These are phyloP conservation scores for Akanthomyces lecanii DNA, from an alignment of 2,329 filamentous ascomycete genomes.

Conservation along the genomic window DNA sequence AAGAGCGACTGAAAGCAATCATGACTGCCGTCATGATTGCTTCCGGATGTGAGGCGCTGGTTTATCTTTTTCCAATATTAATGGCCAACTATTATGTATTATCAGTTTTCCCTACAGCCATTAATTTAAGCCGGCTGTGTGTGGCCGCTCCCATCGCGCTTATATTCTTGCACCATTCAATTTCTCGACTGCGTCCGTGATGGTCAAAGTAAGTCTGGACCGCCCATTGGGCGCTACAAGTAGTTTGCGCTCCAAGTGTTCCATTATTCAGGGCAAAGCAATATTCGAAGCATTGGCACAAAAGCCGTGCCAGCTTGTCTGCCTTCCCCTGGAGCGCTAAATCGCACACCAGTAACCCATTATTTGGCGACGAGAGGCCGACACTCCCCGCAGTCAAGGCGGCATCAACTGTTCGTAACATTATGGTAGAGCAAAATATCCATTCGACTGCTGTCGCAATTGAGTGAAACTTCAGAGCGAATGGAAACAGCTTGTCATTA, in stretches of 20 bases:
- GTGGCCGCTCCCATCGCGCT: not conserved
- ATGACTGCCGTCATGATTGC: too few relatives aligned
- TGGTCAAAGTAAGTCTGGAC: not conserved
- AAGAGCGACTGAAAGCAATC: too few relatives aligned
- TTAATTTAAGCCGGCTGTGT: not conserved
- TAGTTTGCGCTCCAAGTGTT: not conserved
- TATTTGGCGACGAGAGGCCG: not conserved
- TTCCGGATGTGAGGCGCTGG: constrained; percentile 19
- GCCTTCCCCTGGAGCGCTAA: not conserved
- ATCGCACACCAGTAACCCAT: not conserved
- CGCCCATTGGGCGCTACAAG: not conserved
- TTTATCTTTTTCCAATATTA: too few relatives aligned
- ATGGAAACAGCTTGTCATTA: not conserved
- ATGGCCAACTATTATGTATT: too few relatives aligned
- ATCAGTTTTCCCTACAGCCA: not conserved
- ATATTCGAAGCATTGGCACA: not conserved
- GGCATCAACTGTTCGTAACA: not conserved
- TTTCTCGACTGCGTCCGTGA: not conserved
- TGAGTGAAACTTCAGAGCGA: not conserved
- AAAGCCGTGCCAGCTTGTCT: not conserved
- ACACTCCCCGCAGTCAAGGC: not conserved
- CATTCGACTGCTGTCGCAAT: not conserved
- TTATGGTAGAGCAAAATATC: not conserved
- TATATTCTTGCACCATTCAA: not conserved
- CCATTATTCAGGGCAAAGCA: not conserved